A percentile compares a stretch with the other conserved stretches of the same genome.
phyloP scores from a whole-genome alignment of 768 basidiomycete genomes.

The Dictyophora rubrovolvata region DNA sequence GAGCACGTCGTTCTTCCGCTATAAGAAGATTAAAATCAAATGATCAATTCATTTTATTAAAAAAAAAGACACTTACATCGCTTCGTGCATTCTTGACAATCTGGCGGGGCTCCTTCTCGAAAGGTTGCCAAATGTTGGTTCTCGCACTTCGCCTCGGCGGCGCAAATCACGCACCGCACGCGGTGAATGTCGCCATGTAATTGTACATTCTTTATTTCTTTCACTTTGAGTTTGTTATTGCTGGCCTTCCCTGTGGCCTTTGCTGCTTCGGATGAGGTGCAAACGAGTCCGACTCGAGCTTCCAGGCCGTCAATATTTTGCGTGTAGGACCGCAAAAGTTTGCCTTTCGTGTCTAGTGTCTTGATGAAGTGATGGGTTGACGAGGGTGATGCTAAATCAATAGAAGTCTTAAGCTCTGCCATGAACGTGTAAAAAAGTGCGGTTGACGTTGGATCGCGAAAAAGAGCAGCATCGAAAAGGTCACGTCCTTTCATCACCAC shows the following conservation, averaged over 20 bases:
- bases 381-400: slow-evolving; percentile 71
- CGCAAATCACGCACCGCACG: slow-evolving; percentile 81
- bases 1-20: slow-evolving; percentile 74
- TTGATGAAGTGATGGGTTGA: slow-evolving; percentile 85
- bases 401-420: slow-evolving; percentile 74
- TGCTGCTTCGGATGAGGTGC: slow-evolving; percentile 45
- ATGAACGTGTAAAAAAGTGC: slow-evolving; percentile 94
- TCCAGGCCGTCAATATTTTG: slow-evolving; percentile 98
- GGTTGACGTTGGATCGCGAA: slow-evolving; percentile 76
- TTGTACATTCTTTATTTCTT: slow-evolving; percentile 81
- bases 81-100: slow-evolving; percentile 75
- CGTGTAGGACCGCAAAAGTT: slow-evolving; percentile 83
- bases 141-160: slow-evolving; percentile 63
- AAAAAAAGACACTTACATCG: slow-evolving; percentile 52
- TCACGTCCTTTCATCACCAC: slow-evolving; percentile 86
- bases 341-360: slow-evolving; percentile 72
- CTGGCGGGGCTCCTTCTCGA: slow-evolving; percentile 59
- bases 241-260: slow-evolving; percentile 42
- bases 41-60: not conserved
- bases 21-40: slow-evolving; percentile 10
- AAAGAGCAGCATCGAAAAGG: slow-evolving; percentile 88
- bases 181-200: slow-evolving; percentile 90
- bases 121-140: slow-evolving; percentile 56
- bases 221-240: slow-evolving; percentile 55
- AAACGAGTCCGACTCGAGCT: slow-evolving; percentile 62